Conservation (phyloP, 176 grass and related monocot genomes). For the Secale cereale region DNA sequence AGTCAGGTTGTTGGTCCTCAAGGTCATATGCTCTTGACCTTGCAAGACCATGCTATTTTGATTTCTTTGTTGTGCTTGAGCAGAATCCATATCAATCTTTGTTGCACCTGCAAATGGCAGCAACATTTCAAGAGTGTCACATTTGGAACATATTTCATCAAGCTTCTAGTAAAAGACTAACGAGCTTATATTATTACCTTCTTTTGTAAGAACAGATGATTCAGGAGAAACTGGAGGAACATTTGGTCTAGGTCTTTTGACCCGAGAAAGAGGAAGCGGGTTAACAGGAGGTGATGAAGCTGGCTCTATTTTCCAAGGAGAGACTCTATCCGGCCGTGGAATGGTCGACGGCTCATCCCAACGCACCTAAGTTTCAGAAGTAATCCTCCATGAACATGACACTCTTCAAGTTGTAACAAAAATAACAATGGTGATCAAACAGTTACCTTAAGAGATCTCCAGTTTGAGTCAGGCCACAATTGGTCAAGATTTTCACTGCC, state of each 20-base stretch:
- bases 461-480: slow-evolving; percentile 77
- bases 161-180: neutral
- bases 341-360: slow-evolving; percentile 93
- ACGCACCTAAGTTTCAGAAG: slow-evolving; percentile 53
- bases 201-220: slow-evolving; percentile 75
- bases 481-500: slow-evolving; percentile 76
- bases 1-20: slow-evolving; percentile 52
- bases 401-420: slow-evolving; percentile 5
- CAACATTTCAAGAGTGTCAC: neutral
- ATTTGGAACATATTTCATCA: neutral
- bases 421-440: slow-evolving; percentile 7
- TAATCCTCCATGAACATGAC: slow-evolving; percentile 21
- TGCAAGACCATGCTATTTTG: slow-evolving; percentile 60
- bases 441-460: slow-evolving; percentile 80
- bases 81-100: slow-evolving; percentile 46
- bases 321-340: slow-evolving; percentile 78
- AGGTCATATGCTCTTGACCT: slow-evolving; percentile 63
- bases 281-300: slow-evolving; percentile 73
- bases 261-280: slow-evolving; percentile 65
- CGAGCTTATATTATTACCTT: slow-evolving; percentile 38
- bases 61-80: slow-evolving; percentile 42
- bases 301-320: slow-evolving; percentile 92
- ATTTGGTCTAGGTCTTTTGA: slow-evolving; percentile 71
- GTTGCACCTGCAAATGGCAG: slow-evolving; percentile 31
- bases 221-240: slow-evolving; percentile 48